Evolutionary conservation across 129 eudicot genomes (phyloP).

Genomic region (Flaveria brownii): DNA sequence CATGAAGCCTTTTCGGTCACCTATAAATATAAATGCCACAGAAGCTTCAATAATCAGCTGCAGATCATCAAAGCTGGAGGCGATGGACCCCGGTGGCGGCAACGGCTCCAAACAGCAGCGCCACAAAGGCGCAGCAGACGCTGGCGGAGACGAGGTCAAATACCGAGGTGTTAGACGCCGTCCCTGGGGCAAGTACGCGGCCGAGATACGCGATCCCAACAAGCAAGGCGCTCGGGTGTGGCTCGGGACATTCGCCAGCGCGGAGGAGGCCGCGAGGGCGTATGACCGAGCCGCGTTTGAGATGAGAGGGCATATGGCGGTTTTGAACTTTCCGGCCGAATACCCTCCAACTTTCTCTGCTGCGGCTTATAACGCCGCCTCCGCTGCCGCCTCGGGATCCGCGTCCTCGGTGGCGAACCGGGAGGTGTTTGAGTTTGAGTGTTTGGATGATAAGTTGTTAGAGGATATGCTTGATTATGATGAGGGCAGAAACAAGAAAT

Average conservation of each 20-base stretch:
- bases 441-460: conserved; percentile 47
- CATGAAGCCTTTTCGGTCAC: conserved; percentile 29
- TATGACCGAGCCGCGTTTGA: conserved; percentile 50
- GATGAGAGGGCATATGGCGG: conserved; percentile 49
- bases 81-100: conserved; percentile 24
- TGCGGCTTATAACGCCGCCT: conserved; percentile 28
- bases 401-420: background rate
- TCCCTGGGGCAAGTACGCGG: conserved; percentile 62
- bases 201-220: conserved; percentile 50
- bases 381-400: background rate
- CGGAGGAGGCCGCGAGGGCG: conserved; percentile 60
- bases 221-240: conserved; percentile 43
- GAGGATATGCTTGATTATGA: conserved; percentile 57
- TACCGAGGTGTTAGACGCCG: conserved; percentile 51
- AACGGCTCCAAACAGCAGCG: conserved; percentile 1
- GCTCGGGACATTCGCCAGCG: conserved; percentile 53
- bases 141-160: conserved; percentile 29
- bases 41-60: conserved; percentile 25
- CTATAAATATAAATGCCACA: conserved; percentile 43
- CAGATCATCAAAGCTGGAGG: conserved; percentile 31
- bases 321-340: conserved; percentile 53
- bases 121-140: background rate
- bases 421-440: conserved; percentile 57
- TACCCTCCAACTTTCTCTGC: conserved; percentile 37
- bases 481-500: conserved; percentile 34